phyloP scores from a whole-genome alignment of 208 protist genomes.

The Endotrypanum monterogeii region DNA sequence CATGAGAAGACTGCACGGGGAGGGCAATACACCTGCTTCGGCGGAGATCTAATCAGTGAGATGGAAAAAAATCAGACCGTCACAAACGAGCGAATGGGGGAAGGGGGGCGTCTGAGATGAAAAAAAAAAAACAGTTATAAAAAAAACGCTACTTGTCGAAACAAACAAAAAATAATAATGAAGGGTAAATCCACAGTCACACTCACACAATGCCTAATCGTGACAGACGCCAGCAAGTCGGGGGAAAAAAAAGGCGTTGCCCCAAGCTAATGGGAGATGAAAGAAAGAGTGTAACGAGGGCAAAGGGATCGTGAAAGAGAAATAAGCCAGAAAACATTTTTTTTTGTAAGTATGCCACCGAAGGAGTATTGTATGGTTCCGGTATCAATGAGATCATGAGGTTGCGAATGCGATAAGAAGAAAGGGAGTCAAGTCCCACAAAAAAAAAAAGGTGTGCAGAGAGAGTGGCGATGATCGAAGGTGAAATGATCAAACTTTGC shows the following conservation, averaged over 20 bases:
- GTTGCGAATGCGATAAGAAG: neutral
- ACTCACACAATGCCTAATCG: conserved; percentile 1
- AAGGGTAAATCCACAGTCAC: neutral
- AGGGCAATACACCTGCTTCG: no score
- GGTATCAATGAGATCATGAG: neutral
- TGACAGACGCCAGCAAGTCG: no score
- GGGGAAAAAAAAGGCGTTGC: neutral
- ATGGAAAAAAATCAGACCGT: neutral
- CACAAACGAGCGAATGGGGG: neutral
- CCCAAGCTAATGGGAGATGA: neutral
- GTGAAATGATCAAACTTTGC: neutral
- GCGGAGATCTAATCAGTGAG: neutral
- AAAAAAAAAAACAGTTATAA: neutral
- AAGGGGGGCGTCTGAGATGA: neutral
- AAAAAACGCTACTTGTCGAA: neutral
- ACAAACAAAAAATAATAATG: neutral
- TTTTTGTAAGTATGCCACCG: neutral
- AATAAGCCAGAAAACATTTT: neutral
- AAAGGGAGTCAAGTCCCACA: neutral
- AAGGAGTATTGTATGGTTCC: neutral
- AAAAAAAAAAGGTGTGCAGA: neutral
- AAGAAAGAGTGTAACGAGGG: neutral
- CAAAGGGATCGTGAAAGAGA: neutral
- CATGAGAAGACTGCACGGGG: no score
- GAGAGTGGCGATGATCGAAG: neutral